Evolutionary conservation across 148 eudicot genomes (phyloP).

Genomic region (Bassia scoparia): DNA sequence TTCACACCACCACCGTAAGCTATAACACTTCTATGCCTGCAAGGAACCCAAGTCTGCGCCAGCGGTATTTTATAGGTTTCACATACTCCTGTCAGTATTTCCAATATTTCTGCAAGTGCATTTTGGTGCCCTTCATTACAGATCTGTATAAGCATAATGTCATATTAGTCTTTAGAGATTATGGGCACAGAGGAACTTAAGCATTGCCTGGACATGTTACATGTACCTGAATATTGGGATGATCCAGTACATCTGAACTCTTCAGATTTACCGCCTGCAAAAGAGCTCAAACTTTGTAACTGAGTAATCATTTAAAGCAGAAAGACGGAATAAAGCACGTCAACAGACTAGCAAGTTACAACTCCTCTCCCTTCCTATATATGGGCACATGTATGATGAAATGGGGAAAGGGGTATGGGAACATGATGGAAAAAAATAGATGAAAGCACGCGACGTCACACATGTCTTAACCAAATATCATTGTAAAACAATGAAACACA

Average conservation of each 20-base stretch:
- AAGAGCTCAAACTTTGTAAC: conserved; percentile 30
- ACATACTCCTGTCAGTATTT: conserved; percentile 73
- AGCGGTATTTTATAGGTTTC: conserved; percentile 81
- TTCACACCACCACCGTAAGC: conserved; percentile 74
- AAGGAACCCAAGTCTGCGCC: conserved; percentile 98
- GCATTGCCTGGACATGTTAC: conserved; percentile 5
- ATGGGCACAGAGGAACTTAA: conserved; percentile 11
- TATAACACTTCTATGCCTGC: conserved; percentile 77
- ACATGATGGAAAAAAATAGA: too few species aligned
- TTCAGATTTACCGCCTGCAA: conserved; percentile 89
- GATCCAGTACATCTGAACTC: conserved; percentile 79
- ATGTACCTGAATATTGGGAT: conserved; percentile 66
- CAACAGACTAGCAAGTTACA: not conserved
- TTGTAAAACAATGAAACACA: not conserved
- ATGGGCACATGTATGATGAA: too few species aligned
- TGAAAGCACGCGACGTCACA: too few species aligned
- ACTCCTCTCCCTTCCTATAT: too few species aligned
- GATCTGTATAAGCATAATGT: conserved; percentile 50
- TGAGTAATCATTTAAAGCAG: conserved; percentile 18
- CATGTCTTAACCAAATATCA: too few species aligned
- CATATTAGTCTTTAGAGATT: conserved; percentile 14
- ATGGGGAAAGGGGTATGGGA: too few species aligned
- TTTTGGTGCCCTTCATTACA: conserved; percentile 87
- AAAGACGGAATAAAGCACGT: not conserved
- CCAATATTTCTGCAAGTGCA: conserved; percentile 81